Evolutionary conservation across 805 yeast genomes (phyloP), one percentile per base, ranked within the genome.

Genomic region (Metschnikowia henanensis): DNA sequence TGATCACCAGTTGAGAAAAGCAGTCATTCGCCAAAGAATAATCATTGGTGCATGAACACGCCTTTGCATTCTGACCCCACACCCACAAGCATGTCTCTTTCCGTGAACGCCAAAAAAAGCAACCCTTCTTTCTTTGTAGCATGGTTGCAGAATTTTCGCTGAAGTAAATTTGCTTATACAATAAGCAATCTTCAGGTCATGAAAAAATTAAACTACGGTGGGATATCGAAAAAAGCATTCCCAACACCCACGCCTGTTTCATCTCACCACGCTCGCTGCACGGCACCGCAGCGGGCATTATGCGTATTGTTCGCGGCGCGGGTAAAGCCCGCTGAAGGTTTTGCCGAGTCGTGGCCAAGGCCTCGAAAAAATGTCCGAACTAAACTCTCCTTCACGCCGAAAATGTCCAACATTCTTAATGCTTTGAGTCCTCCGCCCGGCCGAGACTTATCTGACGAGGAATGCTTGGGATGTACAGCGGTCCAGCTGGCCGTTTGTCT

Each of bases 381-480:
- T 5, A 13, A 28, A 28, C 13, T 10, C 30, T 28, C 6, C 30
- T 7, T n/a, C 30, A 22, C 25, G 6, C 12, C 12, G 15, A 22
- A 19, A n/a, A 50, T 50, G 53, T 76, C 83, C 13, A 81, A 81
- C 56, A 79, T 82, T 7, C 50, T 71, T 6, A 65, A 73, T n/a
- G 68, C 81, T 2, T 75, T 82, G 58, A 73, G 70, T 47, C 80
- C 81, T 1, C 75, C 79, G 2, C 64, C 70, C 6, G 51, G 75
- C 9, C 61, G 77, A 20, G 73, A 66, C 38, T 55, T 76, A 12
- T 57, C 57, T 2, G 73, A 72, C 19, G 68, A 68, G 46, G 82
- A 77, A 50, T 87, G 95, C 56, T 51, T 83, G 1, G 80, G 85
- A 2, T 87, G 95, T 56, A 84, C 85, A 47, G 59, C 80, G 1